Percentiles rank a stretch among this genome's conserved stretches.
These are phyloP conservation scores for Kingdonia uniflora DNA, from an alignment of 164 flowering plant genomes.

Conservation along the genomic window DNA sequence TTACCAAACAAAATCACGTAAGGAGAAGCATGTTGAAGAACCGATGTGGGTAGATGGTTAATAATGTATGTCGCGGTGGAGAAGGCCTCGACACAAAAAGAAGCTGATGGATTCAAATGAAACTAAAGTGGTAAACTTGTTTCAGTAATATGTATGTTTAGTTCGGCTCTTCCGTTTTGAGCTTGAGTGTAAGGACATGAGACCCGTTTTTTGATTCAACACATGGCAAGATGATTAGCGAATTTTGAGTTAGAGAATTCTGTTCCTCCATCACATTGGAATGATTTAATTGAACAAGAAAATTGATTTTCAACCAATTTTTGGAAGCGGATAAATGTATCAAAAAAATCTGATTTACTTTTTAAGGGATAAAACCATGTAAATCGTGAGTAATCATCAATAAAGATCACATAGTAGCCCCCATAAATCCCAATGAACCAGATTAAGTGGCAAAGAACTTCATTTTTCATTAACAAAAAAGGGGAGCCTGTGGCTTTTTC, in stretches of 20 bases:
- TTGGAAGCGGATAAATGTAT: neutral
- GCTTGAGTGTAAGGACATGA: neutral
- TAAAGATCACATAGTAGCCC: conserved; percentile 1
- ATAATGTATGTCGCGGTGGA: neutral
- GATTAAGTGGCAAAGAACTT: neutral
- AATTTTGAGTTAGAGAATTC: neutral
- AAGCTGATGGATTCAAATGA: neutral
- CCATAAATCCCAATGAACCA: neutral
- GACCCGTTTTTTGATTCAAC: neutral
- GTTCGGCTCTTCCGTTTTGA: neutral
- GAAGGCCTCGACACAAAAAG: neutral
- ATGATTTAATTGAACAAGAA: neutral
- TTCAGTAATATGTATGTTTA: neutral
- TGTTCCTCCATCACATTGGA: neutral
- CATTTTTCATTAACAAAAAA: neutral
- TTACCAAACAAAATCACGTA: too few species aligned
- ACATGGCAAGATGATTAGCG: neutral
- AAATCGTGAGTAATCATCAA: neutral
- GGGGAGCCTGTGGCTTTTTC: neutral
- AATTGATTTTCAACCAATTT: conserved; percentile 1
- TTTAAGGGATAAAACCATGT: conserved; percentile 1
- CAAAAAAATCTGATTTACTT: neutral
- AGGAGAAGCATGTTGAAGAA: neutral
- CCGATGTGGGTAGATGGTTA: neutral
- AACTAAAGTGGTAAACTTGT: neutral